These are phyloP conservation scores for Cladorrhinum sp. DNA, from an alignment of 2,329 filamentous ascomycete genomes.

Conservation along the genomic window DNA sequence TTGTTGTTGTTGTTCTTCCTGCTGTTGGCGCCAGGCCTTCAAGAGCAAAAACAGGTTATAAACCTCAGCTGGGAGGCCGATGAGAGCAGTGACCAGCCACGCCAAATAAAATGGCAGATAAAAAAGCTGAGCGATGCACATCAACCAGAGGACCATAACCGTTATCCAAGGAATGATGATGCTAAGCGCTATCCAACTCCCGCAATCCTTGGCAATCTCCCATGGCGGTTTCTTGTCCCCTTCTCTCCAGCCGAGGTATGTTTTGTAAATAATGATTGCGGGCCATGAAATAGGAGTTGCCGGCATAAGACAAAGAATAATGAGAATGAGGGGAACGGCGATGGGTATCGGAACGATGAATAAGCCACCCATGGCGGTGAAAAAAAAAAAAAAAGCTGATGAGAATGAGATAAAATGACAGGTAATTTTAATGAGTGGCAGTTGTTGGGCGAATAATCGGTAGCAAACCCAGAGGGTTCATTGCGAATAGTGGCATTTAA, in stretches of 20 bases:
- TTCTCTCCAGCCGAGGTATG: neutral
- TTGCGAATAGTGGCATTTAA: neutral
- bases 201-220: neutral
- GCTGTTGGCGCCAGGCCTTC: neutral
- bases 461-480: neutral
- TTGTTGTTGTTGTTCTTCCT: neutral
- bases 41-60: neutral
- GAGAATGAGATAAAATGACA: neutral
- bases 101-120: neutral
- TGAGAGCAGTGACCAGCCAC: neutral
- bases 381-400: neutral
- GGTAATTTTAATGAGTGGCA: neutral
- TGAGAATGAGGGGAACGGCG: constrained; percentile 8
- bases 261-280: neutral
- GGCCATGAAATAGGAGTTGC: constrained; percentile 7
- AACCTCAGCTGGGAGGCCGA: neutral
- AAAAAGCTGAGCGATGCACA: constrained; percentile 8
- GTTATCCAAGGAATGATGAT: constrained; percentile 10
- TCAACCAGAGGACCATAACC: constrained; percentile 1
- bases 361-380: constrained; percentile 6
- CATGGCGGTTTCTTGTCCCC: neutral
- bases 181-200: constrained; percentile 9
- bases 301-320: constrained; percentile 5
- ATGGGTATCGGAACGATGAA: constrained; percentile 12
- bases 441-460: neutral